A percentile compares a stretch with the other conserved stretches of the same genome.
Conservation (phyloP, 306 rosid species). For the Datisca glomerata region DNA sequence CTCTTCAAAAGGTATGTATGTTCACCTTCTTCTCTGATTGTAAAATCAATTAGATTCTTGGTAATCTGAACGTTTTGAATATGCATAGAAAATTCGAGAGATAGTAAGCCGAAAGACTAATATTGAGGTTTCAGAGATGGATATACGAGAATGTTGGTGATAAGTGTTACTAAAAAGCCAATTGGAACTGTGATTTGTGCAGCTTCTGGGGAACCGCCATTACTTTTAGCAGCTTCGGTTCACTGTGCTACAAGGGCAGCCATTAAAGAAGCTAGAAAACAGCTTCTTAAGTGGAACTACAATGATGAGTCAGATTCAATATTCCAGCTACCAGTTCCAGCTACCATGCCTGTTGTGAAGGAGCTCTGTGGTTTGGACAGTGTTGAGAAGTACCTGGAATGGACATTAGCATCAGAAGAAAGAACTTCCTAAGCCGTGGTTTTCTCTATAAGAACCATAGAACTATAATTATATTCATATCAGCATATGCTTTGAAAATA, state of each 20-base stretch:
- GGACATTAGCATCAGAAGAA: conserved; percentile 27
- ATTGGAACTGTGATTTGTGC: conserved; percentile 23
- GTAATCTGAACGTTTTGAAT: too few species aligned
- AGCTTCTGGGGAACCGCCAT: conserved; percentile 97
- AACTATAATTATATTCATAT: too few species aligned
- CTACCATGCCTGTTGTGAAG: conserved; percentile 81
- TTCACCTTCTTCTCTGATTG: neutral
- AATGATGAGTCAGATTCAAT: conserved; percentile 15
- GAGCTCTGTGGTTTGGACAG: conserved; percentile 55
- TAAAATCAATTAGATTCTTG: too few species aligned
- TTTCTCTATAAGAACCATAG: too few species aligned
- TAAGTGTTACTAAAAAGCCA: neutral
- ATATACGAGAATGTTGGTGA: neutral
- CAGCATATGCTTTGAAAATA: too few species aligned
- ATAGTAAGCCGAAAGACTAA: too few species aligned
- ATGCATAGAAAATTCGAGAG: neutral
- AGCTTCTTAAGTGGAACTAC: conserved; percentile 52
- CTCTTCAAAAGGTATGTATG: conserved; percentile 71
- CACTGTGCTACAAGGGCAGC: conserved; percentile 92
- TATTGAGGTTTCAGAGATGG: neutral
- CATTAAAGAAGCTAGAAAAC: conserved; percentile 58
- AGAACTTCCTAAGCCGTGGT: too few species aligned
- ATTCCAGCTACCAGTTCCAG: conserved; percentile 72
- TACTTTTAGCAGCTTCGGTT: conserved; percentile 70
- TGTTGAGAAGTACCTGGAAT: conserved; percentile 68